A percentile compares a stretch with the other conserved stretches of the same genome.
These are phyloP conservation scores for Oryza longistaminata DNA, from an alignment of 176 grass and related monocot genomes.

Conservation along the genomic window DNA sequence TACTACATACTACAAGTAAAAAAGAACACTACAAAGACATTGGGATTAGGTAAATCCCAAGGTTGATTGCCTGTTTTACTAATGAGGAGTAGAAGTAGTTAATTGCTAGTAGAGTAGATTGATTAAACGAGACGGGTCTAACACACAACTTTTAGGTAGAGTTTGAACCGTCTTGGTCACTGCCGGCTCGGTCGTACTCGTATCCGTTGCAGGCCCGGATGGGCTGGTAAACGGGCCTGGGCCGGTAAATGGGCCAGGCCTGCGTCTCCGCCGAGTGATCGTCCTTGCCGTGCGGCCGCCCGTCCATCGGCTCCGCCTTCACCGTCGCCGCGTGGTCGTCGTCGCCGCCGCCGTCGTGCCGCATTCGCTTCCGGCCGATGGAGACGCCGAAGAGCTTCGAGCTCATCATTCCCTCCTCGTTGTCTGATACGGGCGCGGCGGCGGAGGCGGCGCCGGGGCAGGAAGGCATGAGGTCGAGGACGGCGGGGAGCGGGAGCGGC, in stretches of 20 bases:
- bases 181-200: conserved; percentile 33
- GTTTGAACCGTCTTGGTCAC: conserved; percentile 41
- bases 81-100: neutral
- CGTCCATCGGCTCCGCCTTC: conserved; percentile 35
- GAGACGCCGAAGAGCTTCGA: conserved; percentile 74
- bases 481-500: neutral
- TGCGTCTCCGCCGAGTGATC: neutral
- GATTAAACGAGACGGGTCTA: neutral
- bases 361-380: conserved; percentile 61
- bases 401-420: conserved; percentile 33
- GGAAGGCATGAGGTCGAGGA: conserved; percentile 62
- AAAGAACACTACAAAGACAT: neutral
- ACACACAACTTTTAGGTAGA: conserved; percentile 38
- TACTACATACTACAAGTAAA: neutral
- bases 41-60: neutral
- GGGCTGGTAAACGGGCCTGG: conserved; percentile 52
- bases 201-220: conserved; percentile 40
- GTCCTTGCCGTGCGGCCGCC: neutral
- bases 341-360: neutral
- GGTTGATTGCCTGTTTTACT: neutral
- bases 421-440: neutral
- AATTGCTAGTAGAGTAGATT: neutral
- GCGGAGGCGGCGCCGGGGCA: neutral
- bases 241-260: conserved; percentile 65
- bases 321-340: conserved; percentile 14